Evolutionary conservation across 371 early-diverging fungal genomes (phyloP).

Genomic region (Mortierella sp.): DNA sequence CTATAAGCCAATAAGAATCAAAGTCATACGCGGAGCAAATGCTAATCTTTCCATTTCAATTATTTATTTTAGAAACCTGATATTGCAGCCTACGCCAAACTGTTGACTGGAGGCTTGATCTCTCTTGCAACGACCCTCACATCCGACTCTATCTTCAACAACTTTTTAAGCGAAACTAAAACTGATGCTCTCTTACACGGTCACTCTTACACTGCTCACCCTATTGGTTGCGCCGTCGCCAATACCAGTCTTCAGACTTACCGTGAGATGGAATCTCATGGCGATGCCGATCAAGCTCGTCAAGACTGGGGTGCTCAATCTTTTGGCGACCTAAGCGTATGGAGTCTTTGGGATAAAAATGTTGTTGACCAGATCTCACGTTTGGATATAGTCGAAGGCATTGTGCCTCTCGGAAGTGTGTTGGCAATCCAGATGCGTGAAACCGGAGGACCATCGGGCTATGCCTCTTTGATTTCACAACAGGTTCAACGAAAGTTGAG

Average conservation of each 20-base stretch:
- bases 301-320: constrained; percentile 58
- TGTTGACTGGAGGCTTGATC: constrained; percentile 83
- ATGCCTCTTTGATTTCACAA: constrained; percentile 67
- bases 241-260: constrained; percentile 68
- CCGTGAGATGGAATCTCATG: constrained; percentile 60
- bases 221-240: constrained; percentile 85
- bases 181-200: constrained; percentile 84
- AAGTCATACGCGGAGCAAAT: neutral
- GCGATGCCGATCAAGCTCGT: constrained; percentile 59
- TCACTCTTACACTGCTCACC: constrained; percentile 90
- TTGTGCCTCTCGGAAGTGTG: constrained; percentile 79
- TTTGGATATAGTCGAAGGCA: constrained; percentile 73
- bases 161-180: constrained; percentile 75
- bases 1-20: no score
- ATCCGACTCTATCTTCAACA: constrained; percentile 72
- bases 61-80: constrained; percentile 70
- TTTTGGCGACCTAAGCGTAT: constrained; percentile 43
- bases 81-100: constrained; percentile 84
- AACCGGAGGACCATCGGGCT: constrained; percentile 64
- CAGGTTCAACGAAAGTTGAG: constrained; percentile 64
- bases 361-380: constrained; percentile 67
- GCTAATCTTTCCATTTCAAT: neutral
- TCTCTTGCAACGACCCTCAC: constrained; percentile 83
- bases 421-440: constrained; percentile 78
- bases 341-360: constrained; percentile 72